Evolutionary conservation across 179 eudicot species (phyloP), one percentile per base, ranked within the genome.

Genomic region (Amaranthus tricolor): DNA sequence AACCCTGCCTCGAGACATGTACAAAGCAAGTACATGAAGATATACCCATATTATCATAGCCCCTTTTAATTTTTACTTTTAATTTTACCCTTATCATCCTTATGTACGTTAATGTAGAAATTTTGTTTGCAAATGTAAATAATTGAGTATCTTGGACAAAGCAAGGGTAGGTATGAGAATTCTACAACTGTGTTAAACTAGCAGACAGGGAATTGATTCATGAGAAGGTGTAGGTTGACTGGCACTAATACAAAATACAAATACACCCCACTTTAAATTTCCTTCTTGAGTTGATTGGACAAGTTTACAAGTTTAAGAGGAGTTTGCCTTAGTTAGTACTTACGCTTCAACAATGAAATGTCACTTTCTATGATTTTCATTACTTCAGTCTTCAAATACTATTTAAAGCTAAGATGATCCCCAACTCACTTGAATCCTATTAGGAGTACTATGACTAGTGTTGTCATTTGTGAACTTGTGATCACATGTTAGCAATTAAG

Each of bases 291-390:
- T 68, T 79, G 72, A 74, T 80, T 80, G 68, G 74, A 78, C 82
- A 71, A 71, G 24, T 75, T 20, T 75, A 19, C 49, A 16, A 20
- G 56, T 65, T 53, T 69, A 11, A 6, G 7, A 6, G 7, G 65
- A 64, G 78, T 81, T 85, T 79, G 86, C 85, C 80, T 40, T 40
- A 51, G 49, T 31, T 31, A 59, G 66, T 66, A 81, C 81, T 77
- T 81, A 31, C 76, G 3, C 60, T 81, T 86, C 87, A 86, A 84
- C 86, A 87, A 78, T 74, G 86, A 87, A 86, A 72, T 75, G 63
- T 79, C 78, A 53, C 24, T 51, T 61, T 72, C 68, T 49, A 15
- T 75, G 6, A 59, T 19, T 66, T 59, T 53, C 61, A 53, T 17
- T 56, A 8, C 17, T 77, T 50, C 16, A 10, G n/a, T 62, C 66